Evolutionary conservation across 441 rosid species (phyloP), one percentile per base, ranked within the genome.

Genomic region (Oxalis stricta): DNA sequence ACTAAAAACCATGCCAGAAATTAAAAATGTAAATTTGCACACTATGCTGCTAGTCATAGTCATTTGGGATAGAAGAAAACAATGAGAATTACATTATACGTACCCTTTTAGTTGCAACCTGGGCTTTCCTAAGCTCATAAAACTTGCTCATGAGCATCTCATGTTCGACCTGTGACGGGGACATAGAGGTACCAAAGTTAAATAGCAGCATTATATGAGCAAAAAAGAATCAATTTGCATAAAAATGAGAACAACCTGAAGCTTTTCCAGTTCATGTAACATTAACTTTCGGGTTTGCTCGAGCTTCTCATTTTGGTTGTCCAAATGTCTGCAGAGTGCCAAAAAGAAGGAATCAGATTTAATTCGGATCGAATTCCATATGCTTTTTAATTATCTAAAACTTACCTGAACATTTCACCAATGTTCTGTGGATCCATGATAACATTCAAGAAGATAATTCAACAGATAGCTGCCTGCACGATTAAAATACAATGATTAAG

Each of bases 101-200:
- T 51, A 84, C 95, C 77, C 71, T 66, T 24, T 73, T 59, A 10
- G 60, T 56, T 18, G 52, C 23, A 52, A 57, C 71, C 6, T 70
- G 74, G 23, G 70, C 52, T 47, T 48, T n/a, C 82, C 68, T 66
- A 55, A 85, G 55, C 43, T 75, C 76, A 38, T 50, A 73, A 58
- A 79, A 76, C 56, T 85, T 85, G 41, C 64, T 66, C 95, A 82
- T 79, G 58, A 79, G 48, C 84, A 77, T 79, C 58, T 77, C 77
- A 51, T 85, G 84, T 58, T 79, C 93, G 33, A 77, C 84, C 89
- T 85, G 61, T 47, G 58, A 47, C 18, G 28, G 22, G 2, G 4
- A 41, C 41, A 14, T 12, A 12, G 5, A 26, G 39, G 18, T 7
- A 19, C 22, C 9, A 46, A 33, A 31, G 28, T 19, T 8, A 33